A percentile compares a stretch with the other conserved stretches of the same genome.
These are phyloP conservation scores for Thermochaetoides dissita DNA, from an alignment of 2,329 filamentous ascomycete species.

Conservation along the genomic window DNA sequence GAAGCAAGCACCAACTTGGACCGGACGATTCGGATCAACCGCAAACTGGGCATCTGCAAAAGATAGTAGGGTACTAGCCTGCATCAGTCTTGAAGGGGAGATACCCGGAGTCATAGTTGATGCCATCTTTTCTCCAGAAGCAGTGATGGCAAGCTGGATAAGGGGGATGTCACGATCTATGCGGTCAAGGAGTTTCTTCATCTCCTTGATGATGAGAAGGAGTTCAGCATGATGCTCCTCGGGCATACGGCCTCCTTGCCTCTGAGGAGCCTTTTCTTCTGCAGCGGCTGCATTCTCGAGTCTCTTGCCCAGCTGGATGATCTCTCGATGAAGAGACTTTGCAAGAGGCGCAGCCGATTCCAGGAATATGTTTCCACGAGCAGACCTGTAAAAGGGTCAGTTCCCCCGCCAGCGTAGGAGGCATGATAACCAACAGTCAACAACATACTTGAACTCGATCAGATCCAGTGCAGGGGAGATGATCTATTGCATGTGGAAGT, in stretches of 20 bases:
- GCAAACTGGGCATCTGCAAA: constrained; percentile 75
- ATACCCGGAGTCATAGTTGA: constrained; percentile 67
- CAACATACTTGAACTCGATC: constrained; percentile 69
- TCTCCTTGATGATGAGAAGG: constrained; percentile 55
- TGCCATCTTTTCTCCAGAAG: constrained; percentile 77
- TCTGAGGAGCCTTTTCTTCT: constrained; percentile 38
- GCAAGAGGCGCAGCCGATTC: constrained; percentile 76
- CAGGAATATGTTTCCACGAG: constrained; percentile 44
- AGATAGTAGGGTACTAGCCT: constrained; percentile 83
- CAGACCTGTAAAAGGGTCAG: constrained; percentile 24
- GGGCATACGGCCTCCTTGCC: constrained; percentile 32
- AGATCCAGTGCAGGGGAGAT: constrained; percentile 84
- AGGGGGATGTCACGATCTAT: constrained; percentile 88
- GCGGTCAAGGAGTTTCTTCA: constrained; percentile 57
- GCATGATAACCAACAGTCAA: background rate
- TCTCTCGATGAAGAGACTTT: constrained; percentile 69
- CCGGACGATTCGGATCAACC: constrained; percentile 44
- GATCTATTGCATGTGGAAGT: constrained; percentile 41
- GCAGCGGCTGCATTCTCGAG: constrained; percentile 55
- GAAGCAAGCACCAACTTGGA: constrained; percentile 80
- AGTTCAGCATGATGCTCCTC: constrained; percentile 51
- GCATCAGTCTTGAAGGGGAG: constrained; percentile 77
- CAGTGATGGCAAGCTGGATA: constrained; percentile 85
- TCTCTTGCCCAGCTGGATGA: constrained; percentile 63
- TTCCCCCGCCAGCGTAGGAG: background rate